phyloP scores from a whole-genome alignment of 441 rosid species.

The Eugenia klotzschiana region DNA sequence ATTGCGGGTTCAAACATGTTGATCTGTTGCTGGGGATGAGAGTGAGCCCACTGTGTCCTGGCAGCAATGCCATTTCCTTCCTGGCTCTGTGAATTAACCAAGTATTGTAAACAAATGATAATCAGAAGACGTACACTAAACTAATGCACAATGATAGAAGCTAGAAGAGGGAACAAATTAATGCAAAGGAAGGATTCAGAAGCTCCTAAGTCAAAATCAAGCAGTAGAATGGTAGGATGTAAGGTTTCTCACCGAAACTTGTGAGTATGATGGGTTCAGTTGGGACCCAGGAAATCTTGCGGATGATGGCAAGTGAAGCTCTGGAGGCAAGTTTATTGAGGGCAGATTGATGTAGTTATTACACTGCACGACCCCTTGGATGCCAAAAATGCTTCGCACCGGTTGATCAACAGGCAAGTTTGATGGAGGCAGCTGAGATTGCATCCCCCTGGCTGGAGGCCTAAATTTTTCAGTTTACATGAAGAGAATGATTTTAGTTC shows the following conservation, averaged over 20 bases:
- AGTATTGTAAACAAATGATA: neutral
- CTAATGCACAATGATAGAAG: neutral
- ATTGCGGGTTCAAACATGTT: neutral
- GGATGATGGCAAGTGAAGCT: neutral
- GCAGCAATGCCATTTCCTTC: neutral
- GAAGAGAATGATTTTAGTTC: neutral
- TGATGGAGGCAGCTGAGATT: neutral
- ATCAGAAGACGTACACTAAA: neutral
- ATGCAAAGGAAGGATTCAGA: neutral
- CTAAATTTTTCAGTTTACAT: neutral
- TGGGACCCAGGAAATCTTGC: neutral
- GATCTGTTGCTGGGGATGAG: neutral
- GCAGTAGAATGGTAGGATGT: neutral
- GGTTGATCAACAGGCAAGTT: neutral
- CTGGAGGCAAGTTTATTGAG: neutral
- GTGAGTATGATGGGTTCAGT: neutral
- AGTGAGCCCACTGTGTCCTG: neutral
- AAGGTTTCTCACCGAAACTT: neutral
- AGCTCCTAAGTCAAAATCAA: neutral
- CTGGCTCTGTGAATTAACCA: neutral
- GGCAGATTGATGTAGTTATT: neutral
- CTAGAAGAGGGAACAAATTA: neutral
- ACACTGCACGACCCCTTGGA: too few species aligned
- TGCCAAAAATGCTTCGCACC: accelerated
- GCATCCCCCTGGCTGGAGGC: neutral